phyloP scores from a whole-genome alignment of 2,329 filamentous ascomycete species.

The Cryphonectria radicalis region DNA sequence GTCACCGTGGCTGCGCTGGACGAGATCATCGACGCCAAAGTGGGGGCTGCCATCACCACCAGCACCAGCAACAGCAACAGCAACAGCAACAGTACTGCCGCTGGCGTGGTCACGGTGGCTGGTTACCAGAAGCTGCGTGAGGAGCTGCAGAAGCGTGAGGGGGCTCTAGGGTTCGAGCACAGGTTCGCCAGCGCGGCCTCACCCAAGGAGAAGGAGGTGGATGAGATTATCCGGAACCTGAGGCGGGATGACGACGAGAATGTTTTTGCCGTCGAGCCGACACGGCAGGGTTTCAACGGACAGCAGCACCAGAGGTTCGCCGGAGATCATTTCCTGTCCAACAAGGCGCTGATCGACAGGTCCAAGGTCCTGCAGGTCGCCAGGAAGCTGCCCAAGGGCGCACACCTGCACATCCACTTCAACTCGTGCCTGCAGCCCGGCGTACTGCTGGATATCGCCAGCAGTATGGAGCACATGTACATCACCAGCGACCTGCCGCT shows the following conservation, averaged over 20 bases:
- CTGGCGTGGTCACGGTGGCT: slow-evolving; percentile 20
- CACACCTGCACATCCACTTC: slow-evolving; percentile 76
- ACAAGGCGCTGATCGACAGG: slow-evolving; percentile 55
- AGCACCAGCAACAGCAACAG: not conserved
- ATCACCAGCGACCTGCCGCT: slow-evolving; percentile 66
- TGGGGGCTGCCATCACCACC: not conserved
- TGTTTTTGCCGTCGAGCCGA: slow-evolving; percentile 42
- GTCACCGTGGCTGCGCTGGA: slow-evolving; percentile 21
- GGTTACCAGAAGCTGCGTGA: slow-evolving; percentile 41
- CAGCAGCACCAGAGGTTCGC: slow-evolving; percentile 51
- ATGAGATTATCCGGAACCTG: slow-evolving; percentile 46
- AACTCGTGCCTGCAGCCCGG: slow-evolving; percentile 71
- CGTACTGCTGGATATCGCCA: slow-evolving; percentile 60
- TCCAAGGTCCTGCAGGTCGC: slow-evolving; percentile 64
- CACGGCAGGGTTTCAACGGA: slow-evolving; percentile 44
- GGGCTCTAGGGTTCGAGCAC: slow-evolving; percentile 47
- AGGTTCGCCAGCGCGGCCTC: slow-evolving; percentile 40
- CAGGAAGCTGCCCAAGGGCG: slow-evolving; percentile 68
- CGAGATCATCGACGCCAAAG: slow-evolving; percentile 19
- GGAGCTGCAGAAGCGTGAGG: slow-evolving; percentile 40
- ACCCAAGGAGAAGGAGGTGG: slow-evolving; percentile 42
- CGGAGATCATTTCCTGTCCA: slow-evolving; percentile 63
- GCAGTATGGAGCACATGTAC: slow-evolving; percentile 67
- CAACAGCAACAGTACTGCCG: not conserved
- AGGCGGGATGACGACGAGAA: slow-evolving; percentile 41